Evolutionary conservation across 2,329 filamentous ascomycete species (phyloP).

Genomic region (Phialophora expanda): DNA sequence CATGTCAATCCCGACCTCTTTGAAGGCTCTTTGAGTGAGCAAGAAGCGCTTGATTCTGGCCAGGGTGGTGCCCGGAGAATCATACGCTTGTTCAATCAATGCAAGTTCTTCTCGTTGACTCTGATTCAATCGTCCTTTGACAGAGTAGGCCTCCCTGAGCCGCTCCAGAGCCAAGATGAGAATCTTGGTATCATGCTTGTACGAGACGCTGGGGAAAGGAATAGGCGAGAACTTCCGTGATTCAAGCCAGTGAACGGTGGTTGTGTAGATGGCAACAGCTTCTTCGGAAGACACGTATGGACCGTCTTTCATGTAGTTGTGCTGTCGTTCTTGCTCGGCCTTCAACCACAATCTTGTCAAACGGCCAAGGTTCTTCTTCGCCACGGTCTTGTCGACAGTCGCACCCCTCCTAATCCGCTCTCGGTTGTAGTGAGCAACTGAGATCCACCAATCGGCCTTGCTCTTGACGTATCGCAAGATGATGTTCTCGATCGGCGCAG

Average conservation of each 20-base stretch:
- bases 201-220: constrained; percentile 97
- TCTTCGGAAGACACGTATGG: constrained; percentile 98
- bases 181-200: constrained; percentile 99
- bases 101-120: constrained; percentile 96
- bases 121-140: constrained; percentile 95
- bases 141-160: constrained; percentile 92
- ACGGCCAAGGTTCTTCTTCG: constrained; percentile 97
- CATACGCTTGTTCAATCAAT: constrained; percentile 96
- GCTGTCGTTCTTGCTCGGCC: constrained; percentile 95
- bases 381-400: constrained; percentile 98
- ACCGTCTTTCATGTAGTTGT: constrained; percentile 99
- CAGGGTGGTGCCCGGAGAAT: constrained; percentile 93
- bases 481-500: constrained; percentile 97
- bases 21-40: constrained; percentile 95
- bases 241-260: constrained; percentile 97
- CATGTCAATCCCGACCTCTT: constrained; percentile 99
- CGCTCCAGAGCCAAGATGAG: constrained; percentile 93
- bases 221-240: constrained; percentile 98
- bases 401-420: constrained; percentile 95
- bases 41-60: constrained; percentile 97
- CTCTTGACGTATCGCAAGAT: constrained; percentile 98
- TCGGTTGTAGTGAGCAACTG: constrained; percentile 97
- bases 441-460: constrained; percentile 99
- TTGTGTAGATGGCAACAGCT: constrained; percentile 97
- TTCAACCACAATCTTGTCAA: constrained; percentile 96